Evolutionary conservation across 1,139 yeast species (phyloP).

Genomic region (Blastobotrys elegans): DNA sequence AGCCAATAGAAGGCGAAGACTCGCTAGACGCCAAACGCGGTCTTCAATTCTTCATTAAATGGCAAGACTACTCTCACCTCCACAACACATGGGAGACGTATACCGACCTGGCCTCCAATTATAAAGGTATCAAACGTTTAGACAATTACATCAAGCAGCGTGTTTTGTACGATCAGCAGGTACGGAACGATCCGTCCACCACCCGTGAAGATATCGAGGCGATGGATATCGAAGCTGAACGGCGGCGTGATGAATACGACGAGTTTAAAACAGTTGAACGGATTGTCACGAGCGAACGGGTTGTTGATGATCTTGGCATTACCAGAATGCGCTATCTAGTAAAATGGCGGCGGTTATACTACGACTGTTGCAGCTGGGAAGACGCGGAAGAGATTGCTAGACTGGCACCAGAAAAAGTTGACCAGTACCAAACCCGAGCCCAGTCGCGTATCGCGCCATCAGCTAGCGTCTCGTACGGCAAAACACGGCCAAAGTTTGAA

Average conservation of each 20-base stretch:
- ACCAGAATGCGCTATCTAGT: slow-evolving; percentile 75
- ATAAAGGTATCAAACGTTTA: slow-evolving; percentile 75
- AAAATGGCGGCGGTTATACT: slow-evolving; percentile 90
- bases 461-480: slow-evolving; percentile 70
- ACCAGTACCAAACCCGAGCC: slow-evolving; percentile 72
- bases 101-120: slow-evolving; percentile 42
- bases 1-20: slow-evolving; percentile 25
- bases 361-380: slow-evolving; percentile 98
- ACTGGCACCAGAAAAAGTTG: slow-evolving; percentile 78
- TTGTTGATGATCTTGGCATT: slow-evolving; percentile 52
- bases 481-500: slow-evolving; percentile 78
- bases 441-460: slow-evolving; percentile 83
- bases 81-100: slow-evolving; percentile 95
- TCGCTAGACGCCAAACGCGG: slow-evolving; percentile 32
- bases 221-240: slow-evolving; percentile 85
- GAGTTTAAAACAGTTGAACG: slow-evolving; percentile 87
- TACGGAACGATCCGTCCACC: slow-evolving; percentile 71
- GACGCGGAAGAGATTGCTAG: slow-evolving; percentile 81
- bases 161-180: slow-evolving; percentile 66
- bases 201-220: slow-evolving; percentile 89
- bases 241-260: slow-evolving; percentile 74
- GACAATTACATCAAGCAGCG: slow-evolving; percentile 85
- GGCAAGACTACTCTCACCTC: slow-evolving; percentile 84
- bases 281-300: slow-evolving; percentile 80
- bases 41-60: slow-evolving; percentile 51